Conservation (phyloP, 371 early-diverging fungal species). For the Lichtheimia hyalospora region DNA sequence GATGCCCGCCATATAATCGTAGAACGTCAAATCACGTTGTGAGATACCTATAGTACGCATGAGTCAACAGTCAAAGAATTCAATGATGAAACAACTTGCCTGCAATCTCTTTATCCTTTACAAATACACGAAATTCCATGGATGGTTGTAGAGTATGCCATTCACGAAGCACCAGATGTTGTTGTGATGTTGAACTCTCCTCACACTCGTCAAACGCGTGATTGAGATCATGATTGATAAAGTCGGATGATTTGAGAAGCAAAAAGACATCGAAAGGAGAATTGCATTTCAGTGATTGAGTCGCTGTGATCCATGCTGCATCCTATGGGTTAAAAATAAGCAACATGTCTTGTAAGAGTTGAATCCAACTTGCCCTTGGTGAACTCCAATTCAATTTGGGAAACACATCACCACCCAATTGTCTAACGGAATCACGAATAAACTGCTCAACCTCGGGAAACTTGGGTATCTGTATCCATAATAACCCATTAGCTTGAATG, state of each 20-base stretch:
- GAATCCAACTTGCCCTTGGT: slow-evolving; percentile 64
- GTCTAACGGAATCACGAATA: slow-evolving; percentile 67
- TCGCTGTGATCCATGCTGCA: slow-evolving; percentile 88
- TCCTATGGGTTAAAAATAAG: slow-evolving; percentile 50
- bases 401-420: slow-evolving; percentile 82
- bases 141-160: slow-evolving; percentile 87
- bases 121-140: slow-evolving; percentile 94
- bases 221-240: slow-evolving; percentile 83
- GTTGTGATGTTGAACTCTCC: slow-evolving; percentile 19
- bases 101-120: slow-evolving; percentile 59
- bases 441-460: slow-evolving; percentile 63
- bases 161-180: slow-evolving; percentile 75
- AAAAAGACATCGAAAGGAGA: slow-evolving; percentile 78
- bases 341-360: background rate
- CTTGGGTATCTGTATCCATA: slow-evolving; percentile 32
- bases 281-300: slow-evolving; percentile 77
- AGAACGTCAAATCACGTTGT: slow-evolving; percentile 76
- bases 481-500: background rate
- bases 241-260: slow-evolving; percentile 89
- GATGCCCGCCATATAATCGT: slow-evolving; percentile 68
- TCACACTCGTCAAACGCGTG: slow-evolving; percentile 70
- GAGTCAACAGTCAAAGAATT: background rate
- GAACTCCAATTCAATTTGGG: slow-evolving; percentile 95
- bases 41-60: slow-evolving; percentile 44
- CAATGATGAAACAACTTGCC: slow-evolving; percentile 37